Evolutionary conservation across 768 basidiomycete genomes (phyloP).

Genomic region (Phanerochaete carnosa): DNA sequence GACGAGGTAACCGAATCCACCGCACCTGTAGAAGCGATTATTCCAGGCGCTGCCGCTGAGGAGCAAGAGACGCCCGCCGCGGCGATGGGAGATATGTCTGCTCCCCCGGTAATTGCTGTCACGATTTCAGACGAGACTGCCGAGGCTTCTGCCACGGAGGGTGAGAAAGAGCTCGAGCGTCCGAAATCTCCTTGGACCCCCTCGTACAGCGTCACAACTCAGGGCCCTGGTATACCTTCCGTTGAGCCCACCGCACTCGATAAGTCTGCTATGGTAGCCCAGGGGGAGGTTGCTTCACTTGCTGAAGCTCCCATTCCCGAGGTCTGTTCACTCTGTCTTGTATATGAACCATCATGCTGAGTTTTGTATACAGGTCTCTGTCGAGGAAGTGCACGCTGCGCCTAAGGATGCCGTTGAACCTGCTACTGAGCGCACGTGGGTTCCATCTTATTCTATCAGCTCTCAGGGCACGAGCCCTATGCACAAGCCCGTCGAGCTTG

Average conservation of each 20-base stretch:
- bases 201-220: slow-evolving; percentile 48
- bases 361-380: background rate
- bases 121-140: background rate
- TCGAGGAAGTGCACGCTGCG: slow-evolving; percentile 4
- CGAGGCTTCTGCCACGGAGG: background rate
- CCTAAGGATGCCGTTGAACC: background rate
- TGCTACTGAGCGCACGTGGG: slow-evolving; percentile 37
- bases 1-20: background rate
- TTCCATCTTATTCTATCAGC: slow-evolving; percentile 48
- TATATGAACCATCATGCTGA: too few relatives aligned
- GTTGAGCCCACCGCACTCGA: background rate
- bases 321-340: background rate
- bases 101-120: background rate
- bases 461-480: slow-evolving; percentile 31
- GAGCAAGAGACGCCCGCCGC: background rate
- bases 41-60: background rate
- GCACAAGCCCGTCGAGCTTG: slow-evolving; percentile 1
- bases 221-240: slow-evolving; percentile 31
- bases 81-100: background rate
- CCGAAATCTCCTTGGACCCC: slow-evolving; percentile 52
- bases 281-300: background rate
- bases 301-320: background rate
- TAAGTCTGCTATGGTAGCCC: slow-evolving; percentile 7
- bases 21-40: background rate
- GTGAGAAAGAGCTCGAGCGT: slow-evolving; percentile 27